Evolutionary conservation across 1,139 yeast species (phyloP), one percentile per base, ranked within the genome.

Genomic region (Lodderomyces theae): DNA sequence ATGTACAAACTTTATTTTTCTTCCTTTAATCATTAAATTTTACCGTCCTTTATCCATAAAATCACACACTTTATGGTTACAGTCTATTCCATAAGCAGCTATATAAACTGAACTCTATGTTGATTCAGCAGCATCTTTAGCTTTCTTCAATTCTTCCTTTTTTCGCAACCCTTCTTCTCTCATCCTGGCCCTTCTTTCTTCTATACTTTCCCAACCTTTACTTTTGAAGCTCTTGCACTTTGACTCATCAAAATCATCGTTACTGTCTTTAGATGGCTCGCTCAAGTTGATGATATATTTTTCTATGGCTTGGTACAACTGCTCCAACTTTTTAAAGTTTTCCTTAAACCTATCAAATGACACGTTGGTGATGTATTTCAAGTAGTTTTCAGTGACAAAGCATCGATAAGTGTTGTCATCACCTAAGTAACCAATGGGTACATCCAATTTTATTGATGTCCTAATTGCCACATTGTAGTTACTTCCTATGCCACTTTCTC

Each of bases 401-500:
- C 74, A 56, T 0, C 60, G 49, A 5, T 74, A 50, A 0, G 60
- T 63, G 0, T 50, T 56, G 5, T 61, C 66, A 12, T 63, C 58
- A 9, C 73, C 58, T 21, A 30, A 30, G 47, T 64, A 78, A 0
- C 88, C 95, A 26, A 86, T 74, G 0, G 95, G 95, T 0, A 81
- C 69, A 57, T 86, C 95, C 23, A 86, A 60, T 50, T 78, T 77
- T 43, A 86, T 80, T 11, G 86, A 79, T 4, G 79, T 83, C 48
- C 95, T 67, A 17, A 86, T 80, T 0, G 87, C 95, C 3, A 86
- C 95, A n/a, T 82, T 69, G 51, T 80, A 76, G 52, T 86, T 86
- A 32, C 82, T 74, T 4, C 95, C 94, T 39, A 87, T 86, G 1
- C 96, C 96, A 28, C 87, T 75, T 59, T 87, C 96, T 53, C 96